Evolutionary conservation across 768 basidiomycete genomes (phyloP).

Genomic region (Rhizopogon roseolus): DNA sequence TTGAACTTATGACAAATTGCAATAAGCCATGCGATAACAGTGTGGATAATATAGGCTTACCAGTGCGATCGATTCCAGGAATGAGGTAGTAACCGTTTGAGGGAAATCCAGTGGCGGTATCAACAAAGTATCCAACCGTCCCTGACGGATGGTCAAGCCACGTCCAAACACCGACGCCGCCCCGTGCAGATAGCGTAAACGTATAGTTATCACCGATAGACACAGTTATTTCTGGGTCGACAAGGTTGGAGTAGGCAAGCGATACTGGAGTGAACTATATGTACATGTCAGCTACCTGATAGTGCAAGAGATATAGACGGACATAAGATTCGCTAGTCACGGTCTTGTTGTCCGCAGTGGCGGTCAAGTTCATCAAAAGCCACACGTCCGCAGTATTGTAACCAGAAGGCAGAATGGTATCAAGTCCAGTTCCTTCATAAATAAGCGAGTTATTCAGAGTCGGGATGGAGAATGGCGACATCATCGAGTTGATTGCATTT

Average conservation of each 20-base stretch:
- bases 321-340: conserved; percentile 52
- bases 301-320: conserved; percentile 11
- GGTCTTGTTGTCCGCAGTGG: conserved; percentile 33
- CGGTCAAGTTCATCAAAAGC: conserved; percentile 46
- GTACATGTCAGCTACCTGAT: background rate
- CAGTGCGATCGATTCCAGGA: conserved; percentile 47
- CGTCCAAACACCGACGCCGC: conserved; percentile 53
- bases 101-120: conserved; percentile 34
- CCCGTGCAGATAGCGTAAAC: conserved; percentile 47
- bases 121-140: conserved; percentile 49
- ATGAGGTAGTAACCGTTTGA: conserved; percentile 52
- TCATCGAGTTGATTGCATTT: conserved; percentile 31
- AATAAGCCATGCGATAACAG: background rate
- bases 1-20: conserved; percentile 26
- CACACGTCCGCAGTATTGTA: conserved; percentile 40
- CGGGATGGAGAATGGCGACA: conserved; percentile 37
- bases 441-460: conserved; percentile 47
- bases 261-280: conserved; percentile 48
- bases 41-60: conserved; percentile 25
- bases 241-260: conserved; percentile 39
- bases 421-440: conserved; percentile 34
- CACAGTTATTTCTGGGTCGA: conserved; percentile 45
- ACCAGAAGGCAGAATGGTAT: conserved; percentile 40
- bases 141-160: conserved; percentile 58
- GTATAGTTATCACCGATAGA: conserved; percentile 28